Evolutionary conservation across 306 rosid species (phyloP).

Genomic region (Corylus americana): DNA sequence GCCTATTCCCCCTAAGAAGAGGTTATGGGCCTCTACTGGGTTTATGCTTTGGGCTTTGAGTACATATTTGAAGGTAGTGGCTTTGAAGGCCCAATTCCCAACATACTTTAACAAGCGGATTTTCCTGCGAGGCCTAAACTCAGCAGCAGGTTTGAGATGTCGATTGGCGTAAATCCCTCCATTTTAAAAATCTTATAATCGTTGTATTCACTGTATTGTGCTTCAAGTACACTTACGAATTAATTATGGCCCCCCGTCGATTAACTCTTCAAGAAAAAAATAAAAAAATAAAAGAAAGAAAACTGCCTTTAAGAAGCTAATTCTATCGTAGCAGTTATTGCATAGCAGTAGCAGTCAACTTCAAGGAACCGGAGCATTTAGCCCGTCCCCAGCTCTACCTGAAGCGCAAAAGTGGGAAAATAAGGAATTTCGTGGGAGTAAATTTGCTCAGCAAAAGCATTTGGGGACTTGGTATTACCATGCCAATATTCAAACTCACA

Average conservation of each 20-base stretch:
- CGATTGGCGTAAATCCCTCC: slow-evolving; percentile 9
- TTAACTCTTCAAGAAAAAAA: background rate
- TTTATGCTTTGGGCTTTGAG: too few relatives aligned
- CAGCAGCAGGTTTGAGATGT: background rate
- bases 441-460: too few relatives aligned
- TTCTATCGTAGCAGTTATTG: background rate
- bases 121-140: background rate
- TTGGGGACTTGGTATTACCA: too few relatives aligned
- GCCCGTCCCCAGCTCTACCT: background rate
- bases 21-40: too few relatives aligned
- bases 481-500: background rate
- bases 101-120: too few relatives aligned
- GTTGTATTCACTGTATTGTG: background rate
- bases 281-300: background rate
- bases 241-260: too few relatives aligned
- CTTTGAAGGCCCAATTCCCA: too few relatives aligned
- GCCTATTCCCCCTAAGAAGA: too few relatives aligned
- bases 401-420: background rate
- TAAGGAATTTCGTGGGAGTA: too few relatives aligned
- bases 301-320: background rate
- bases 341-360: background rate
- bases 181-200: background rate
- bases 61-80: background rate
- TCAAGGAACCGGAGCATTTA: background rate
- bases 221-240: background rate